phyloP scores from a whole-genome alignment of 805 yeast genomes.

The Pichia paraexigua region DNA sequence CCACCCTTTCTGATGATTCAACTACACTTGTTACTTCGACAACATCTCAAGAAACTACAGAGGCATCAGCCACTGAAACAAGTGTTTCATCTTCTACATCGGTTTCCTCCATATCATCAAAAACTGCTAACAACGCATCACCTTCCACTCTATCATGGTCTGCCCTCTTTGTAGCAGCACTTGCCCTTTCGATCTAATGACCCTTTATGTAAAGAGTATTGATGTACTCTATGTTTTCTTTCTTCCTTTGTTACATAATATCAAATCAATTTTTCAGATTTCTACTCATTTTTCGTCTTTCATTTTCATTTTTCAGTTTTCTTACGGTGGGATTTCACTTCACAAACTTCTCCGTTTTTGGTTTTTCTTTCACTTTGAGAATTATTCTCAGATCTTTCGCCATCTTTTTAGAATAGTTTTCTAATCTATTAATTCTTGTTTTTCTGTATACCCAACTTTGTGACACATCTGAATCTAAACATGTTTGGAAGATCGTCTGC shows the following conservation, averaged over 20 bases:
- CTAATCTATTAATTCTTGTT: too few species aligned
- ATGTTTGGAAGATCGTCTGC: slow-evolving; percentile 42
- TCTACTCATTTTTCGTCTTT: too few species aligned
- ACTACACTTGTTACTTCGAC: not conserved
- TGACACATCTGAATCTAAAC: not conserved
- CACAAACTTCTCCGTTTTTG: not conserved
- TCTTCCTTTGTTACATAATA: too few species aligned
- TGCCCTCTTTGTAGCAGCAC: not conserved
- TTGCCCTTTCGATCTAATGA: not conserved
- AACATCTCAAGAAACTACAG: not conserved
- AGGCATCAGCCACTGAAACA: not conserved
- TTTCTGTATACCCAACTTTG: not conserved
- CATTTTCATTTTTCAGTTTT: too few species aligned
- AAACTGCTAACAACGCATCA: not conserved
- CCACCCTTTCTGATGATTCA: slow-evolving; percentile 1
- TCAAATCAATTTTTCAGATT: too few species aligned
- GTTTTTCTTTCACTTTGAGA: too few species aligned
- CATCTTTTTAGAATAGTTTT: not conserved
- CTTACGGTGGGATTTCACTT: not conserved
- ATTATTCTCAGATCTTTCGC: not conserved
- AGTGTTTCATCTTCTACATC: not conserved
- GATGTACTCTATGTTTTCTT: too few species aligned
- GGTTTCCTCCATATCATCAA: not conserved
- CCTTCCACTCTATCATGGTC: not conserved
- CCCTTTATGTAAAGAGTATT: too few species aligned